phyloP scores from a whole-genome alignment of 2,329 filamentous ascomycete species.

The Helotiales sp. region DNA sequence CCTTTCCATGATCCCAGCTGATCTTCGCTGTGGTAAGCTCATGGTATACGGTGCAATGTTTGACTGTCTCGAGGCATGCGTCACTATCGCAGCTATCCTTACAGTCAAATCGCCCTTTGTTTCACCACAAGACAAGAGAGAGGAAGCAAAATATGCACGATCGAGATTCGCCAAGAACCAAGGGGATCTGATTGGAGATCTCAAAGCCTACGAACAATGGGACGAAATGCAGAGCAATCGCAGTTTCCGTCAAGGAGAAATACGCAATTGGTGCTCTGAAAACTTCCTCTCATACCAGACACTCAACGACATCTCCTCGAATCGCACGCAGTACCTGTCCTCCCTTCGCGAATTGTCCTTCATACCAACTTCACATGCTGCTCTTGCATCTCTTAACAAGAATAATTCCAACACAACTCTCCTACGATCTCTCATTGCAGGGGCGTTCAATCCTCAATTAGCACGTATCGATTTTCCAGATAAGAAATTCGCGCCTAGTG shows the following conservation, averaged over 20 bases:
- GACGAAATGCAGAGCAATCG: constrained; percentile 61
- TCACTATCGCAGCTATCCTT: constrained; percentile 90
- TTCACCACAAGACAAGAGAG: constrained; percentile 78
- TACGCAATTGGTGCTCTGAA: constrained; percentile 77
- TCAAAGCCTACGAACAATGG: constrained; percentile 84
- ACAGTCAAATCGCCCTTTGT: constrained; percentile 86
- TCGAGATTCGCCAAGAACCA: constrained; percentile 73
- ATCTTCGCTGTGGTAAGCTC: constrained; percentile 88
- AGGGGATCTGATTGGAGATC: constrained; percentile 86
- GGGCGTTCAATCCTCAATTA: constrained; percentile 70
- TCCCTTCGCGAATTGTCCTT: constrained; percentile 87
- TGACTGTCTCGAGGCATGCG: constrained; percentile 82
- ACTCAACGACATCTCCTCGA: constrained; percentile 84
- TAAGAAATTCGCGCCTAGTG: constrained; percentile 87
- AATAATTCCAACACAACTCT: constrained; percentile 43
- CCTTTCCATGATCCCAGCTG: constrained; percentile 91
- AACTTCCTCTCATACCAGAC: constrained; percentile 85
- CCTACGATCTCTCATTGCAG: constrained; percentile 42
- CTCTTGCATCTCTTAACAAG: constrained; percentile 42
- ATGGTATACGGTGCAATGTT: constrained; percentile 96
- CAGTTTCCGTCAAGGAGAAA: constrained; percentile 56
- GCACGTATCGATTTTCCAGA: constrained; percentile 91
- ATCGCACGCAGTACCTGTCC: constrained; percentile 80
- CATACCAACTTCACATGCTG: constrained; percentile 46
- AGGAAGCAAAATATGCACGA: constrained; percentile 76